phyloP scores from a whole-genome alignment of 306 rosid genomes.

The Astragalus glycyphyllos region DNA sequence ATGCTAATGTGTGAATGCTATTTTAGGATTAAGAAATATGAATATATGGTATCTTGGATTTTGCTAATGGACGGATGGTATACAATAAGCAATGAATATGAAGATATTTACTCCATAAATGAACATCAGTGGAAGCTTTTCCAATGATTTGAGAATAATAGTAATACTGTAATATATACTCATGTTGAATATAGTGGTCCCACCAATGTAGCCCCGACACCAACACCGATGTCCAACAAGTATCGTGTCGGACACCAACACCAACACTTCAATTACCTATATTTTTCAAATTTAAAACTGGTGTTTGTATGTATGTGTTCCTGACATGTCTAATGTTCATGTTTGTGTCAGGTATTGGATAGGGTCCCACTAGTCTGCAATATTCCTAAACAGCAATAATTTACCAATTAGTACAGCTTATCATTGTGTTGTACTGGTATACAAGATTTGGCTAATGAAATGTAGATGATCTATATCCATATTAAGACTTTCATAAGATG shows the following conservation, averaged over 20 bases:
- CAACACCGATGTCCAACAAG: no score
- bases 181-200: background rate
- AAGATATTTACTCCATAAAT: slow-evolving; percentile 79
- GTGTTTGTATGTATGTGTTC: no score
- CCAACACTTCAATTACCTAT: no score
- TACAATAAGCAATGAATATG: slow-evolving; percentile 63
- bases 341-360: no score
- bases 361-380: background rate
- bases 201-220: no score
- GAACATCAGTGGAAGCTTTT: slow-evolving; percentile 63
- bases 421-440: background rate
- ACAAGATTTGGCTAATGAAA: slow-evolving; percentile 15
- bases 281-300: no score
- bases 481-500: background rate
- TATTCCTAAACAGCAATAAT: background rate
- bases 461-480: slow-evolving; percentile 3
- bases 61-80: slow-evolving; percentile 79
- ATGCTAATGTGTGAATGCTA: slow-evolving; percentile 79
- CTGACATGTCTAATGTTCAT: no score
- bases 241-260: no score
- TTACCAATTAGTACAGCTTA: background rate
- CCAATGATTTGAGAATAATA: background rate
- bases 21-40: slow-evolving; percentile 59
- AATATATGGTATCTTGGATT: slow-evolving; percentile 51
- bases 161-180: background rate